phyloP scores from a whole-genome alignment of 768 basidiomycete species.

The Termitomyces sp. region DNA sequence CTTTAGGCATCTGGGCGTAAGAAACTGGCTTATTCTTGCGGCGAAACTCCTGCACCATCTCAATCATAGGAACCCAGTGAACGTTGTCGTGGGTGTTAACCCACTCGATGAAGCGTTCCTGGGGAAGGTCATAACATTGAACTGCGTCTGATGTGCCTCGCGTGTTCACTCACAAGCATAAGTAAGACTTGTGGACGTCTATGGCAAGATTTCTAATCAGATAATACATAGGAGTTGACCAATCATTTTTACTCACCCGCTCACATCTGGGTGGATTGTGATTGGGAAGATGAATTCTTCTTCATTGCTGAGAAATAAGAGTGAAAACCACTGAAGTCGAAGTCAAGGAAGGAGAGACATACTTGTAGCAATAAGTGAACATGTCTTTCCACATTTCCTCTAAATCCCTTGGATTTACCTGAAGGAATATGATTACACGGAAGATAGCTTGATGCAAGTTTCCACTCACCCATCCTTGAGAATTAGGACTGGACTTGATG shows the following conservation, averaged over 20 bases:
- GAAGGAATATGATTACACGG: not conserved
- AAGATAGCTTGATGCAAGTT: not conserved
- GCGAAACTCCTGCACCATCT: slow-evolving; percentile 64
- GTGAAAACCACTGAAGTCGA: not conserved
- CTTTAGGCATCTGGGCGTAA: slow-evolving; percentile 53
- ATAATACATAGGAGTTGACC: not conserved
- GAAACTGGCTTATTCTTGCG: slow-evolving; percentile 42
- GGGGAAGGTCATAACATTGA: not conserved
- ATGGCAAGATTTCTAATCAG: not conserved
- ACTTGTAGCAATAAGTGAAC: slow-evolving; percentile 68
- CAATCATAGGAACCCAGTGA: slow-evolving; percentile 68
- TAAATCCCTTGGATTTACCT: slow-evolving; percentile 65
- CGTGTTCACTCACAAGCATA: slow-evolving; percentile 49
- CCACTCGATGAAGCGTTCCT: slow-evolving; percentile 77
- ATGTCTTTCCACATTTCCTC: slow-evolving; percentile 77
- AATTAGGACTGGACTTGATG: slow-evolving; percentile 63
- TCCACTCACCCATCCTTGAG: slow-evolving; percentile 61
- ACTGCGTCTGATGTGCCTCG: not conserved
- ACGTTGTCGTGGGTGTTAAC: slow-evolving; percentile 67
- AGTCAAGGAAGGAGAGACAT: slow-evolving; percentile 1
- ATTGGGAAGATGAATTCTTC: slow-evolving; percentile 70
- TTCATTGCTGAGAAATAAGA: slow-evolving; percentile 42
- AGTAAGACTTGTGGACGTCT: slow-evolving; percentile 69
- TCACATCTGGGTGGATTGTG: slow-evolving; percentile 78
- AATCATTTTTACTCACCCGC: slow-evolving; percentile 42